These are phyloP conservation scores for Boletus sp. DNA, from an alignment of 1,284 basidiomycete species.

Conservation along the genomic window DNA sequence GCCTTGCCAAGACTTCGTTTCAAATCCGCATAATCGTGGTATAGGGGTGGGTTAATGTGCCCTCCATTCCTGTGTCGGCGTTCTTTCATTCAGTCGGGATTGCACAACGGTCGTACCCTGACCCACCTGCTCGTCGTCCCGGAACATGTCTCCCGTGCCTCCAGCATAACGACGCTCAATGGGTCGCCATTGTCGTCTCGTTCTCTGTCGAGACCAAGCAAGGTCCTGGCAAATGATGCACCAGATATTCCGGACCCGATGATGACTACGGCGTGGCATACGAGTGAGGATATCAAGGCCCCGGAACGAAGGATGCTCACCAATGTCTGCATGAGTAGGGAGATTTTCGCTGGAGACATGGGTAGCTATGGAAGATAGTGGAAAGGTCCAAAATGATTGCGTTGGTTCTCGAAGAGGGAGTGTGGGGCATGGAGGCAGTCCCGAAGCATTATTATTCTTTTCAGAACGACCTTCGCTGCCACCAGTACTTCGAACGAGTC, in stretches of 20 bases:
- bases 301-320: slow-evolving; percentile 19
- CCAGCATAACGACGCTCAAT: slow-evolving; percentile 49
- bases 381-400: slow-evolving; percentile 50
- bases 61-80: slow-evolving; percentile 61
- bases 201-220: slow-evolving; percentile 37
- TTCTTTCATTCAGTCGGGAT: neutral
- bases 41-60: slow-evolving; percentile 66
- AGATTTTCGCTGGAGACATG: slow-evolving; percentile 31
- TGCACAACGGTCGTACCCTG: neutral
- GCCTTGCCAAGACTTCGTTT: slow-evolving; percentile 50
- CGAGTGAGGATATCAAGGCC: neutral
- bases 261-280: slow-evolving; percentile 37
- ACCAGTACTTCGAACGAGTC: neutral
- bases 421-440: slow-evolving; percentile 28
- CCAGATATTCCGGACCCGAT: slow-evolving; percentile 57
- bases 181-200: slow-evolving; percentile 19
- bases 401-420: slow-evolving; percentile 48
- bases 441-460: slow-evolving; percentile 1
- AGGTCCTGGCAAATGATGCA: slow-evolving; percentile 47
- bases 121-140: slow-evolving; percentile 54
- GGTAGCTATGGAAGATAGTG: slow-evolving; percentile 42
- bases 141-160: slow-evolving; percentile 54
- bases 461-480: slow-evolving; percentile 3
- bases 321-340: slow-evolving; percentile 47
- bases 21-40: slow-evolving; percentile 59